Conservation (phyloP, 2,329 filamentous ascomycete genomes). For the Penicillium sp. region DNA sequence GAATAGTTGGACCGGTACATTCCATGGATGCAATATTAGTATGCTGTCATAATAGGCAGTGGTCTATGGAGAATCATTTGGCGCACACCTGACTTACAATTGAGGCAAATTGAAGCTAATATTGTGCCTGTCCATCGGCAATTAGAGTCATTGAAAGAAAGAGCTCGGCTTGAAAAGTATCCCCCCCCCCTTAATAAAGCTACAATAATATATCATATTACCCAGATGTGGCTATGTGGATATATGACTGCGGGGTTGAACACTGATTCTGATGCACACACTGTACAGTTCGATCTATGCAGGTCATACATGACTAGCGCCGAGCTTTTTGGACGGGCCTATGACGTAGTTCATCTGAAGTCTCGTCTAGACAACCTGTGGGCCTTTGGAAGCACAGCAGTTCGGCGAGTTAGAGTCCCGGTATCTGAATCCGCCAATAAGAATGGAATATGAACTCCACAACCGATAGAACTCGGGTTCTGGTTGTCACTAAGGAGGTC, state of each 20-base stretch:
- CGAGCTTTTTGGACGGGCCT: not conserved
- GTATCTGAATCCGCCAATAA: not conserved
- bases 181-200: not conserved
- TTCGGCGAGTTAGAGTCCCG: not conserved
- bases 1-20: not conserved
- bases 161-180: no score
- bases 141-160: not conserved
- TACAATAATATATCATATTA: not conserved
- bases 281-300: not conserved
- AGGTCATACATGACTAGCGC: not conserved
- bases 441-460: not conserved
- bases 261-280: not conserved
- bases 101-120: not conserved
- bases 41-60: no score
- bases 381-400: not conserved
- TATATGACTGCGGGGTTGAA: not conserved
- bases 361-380: not conserved
- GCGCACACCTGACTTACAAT: not conserved
- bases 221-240: not conserved
- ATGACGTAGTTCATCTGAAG: not conserved
- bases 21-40: not conserved
- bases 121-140: not conserved
- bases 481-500: not conserved
- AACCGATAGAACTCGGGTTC: not conserved
- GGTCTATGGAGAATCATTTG: not conserved